Base-by-base conservation (phyloP, 2,329 filamentous ascomycete species). In the Clonostachys rhizophaga region DNA sequence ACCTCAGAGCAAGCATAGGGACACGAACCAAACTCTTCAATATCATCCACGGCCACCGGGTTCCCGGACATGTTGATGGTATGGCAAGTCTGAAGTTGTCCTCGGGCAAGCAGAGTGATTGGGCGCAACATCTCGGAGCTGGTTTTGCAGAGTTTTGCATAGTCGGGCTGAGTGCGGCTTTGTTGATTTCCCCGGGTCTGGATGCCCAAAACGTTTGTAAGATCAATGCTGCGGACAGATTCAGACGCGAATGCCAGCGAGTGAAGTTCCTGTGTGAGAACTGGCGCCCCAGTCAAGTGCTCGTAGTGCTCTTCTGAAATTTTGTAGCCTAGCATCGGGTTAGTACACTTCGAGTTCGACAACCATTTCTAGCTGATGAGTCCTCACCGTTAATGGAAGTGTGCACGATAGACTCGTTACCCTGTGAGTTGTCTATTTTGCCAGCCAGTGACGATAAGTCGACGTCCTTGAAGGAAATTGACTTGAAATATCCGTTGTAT, bases 401-500 rank as follows among this genome's bases (percentile, higher is more conserved):
- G 53, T 76, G 76, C 5, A 73, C 74, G 10, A 78, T 69, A 20
- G 69, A 68, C 49, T 74, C 70, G 17, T 67, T 69, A 36, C 72
- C 69, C 6, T 66, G 63, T 3, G 64, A 57, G 40, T 68, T 68
- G 49, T 81, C 78, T 42, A 67, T 67, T 43, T 59, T 66, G 36
- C 61, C 61, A 33, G 57, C 58, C 12, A 69, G 54, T 8, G 63
- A 54, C 2, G 69, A 70, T 17, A 82, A 64, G 51, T 80, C 73
- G 13, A 81, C 68, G 45, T 75, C 69, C 10, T 66, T 60, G 51
- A 82, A 79, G 2, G 76, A 81, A n/a, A 82, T 59, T 1, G 76
- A 75, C 49, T 75, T 77, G 61, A 82, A 81, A 54, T 76, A 81
- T 52, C 77, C 78, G 46, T 82, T 82, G 56, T 79, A 82, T 10